Conservation (phyloP, 2,329 filamentous ascomycete species). For the Mollisia scopiformis region DNA sequence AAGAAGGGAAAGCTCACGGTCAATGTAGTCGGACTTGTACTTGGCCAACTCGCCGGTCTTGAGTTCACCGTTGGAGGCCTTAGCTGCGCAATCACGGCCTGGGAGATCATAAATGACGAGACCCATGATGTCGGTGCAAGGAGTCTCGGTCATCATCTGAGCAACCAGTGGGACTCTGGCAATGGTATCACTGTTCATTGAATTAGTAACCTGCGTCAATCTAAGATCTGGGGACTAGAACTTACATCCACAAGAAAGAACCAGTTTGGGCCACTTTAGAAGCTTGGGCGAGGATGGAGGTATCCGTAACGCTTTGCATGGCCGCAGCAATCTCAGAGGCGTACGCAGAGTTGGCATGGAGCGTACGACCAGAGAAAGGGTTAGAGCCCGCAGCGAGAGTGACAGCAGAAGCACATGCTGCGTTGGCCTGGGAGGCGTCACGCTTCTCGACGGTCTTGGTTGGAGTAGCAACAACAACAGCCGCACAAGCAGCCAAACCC, state of each 20-base stretch:
- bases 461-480: constrained; percentile 23
- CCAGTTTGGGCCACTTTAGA: constrained; percentile 47
- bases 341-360: constrained; percentile 59
- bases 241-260: constrained; percentile 51
- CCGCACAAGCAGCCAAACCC: constrained; percentile 25
- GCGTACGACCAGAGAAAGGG: constrained; percentile 52
- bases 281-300: constrained; percentile 46
- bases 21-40: constrained; percentile 57
- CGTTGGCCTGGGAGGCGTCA: constrained; percentile 8
- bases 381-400: constrained; percentile 41
- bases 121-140: constrained; percentile 49
- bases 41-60: constrained; percentile 53
- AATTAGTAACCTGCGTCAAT: constrained; percentile 3
- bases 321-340: constrained; percentile 56
- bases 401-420: constrained; percentile 26
- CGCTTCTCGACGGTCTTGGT: constrained; percentile 24
- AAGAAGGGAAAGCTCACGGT: constrained; percentile 46
- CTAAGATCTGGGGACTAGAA: not conserved
- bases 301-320: constrained; percentile 55
- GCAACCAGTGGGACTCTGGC: constrained; percentile 51
- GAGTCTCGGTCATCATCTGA: constrained; percentile 47
- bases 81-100: constrained; percentile 60
- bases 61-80: constrained; percentile 61
- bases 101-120: constrained; percentile 60
- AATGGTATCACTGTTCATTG: constrained; percentile 43